Evolutionary conservation across 139 green algal species (phyloP).

Genomic region (Ettlia oleoabundans): DNA sequence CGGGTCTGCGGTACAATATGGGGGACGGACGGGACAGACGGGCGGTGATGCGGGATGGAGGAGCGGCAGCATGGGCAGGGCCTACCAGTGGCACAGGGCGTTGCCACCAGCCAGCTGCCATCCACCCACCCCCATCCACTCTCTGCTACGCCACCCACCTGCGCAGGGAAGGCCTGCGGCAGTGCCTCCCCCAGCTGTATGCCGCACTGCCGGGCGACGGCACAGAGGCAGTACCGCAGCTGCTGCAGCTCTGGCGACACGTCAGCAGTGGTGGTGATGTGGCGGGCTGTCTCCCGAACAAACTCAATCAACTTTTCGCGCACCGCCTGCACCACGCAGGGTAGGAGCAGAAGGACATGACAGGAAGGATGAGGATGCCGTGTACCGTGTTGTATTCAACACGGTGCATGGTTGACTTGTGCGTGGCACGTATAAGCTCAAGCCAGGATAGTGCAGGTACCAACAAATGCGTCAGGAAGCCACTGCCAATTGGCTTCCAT

Average conservation of each 20-base stretch:
- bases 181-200: conserved; percentile 29
- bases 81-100: too few species aligned
- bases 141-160: neutral
- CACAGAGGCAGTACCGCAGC: conserved; percentile 73
- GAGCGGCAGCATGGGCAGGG: neutral
- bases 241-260: conserved; percentile 54
- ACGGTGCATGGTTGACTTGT: too few species aligned
- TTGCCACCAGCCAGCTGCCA: too few species aligned
- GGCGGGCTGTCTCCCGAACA: conserved; percentile 61
- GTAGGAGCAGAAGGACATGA: neutral
- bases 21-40: neutral
- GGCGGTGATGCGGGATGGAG: neutral
- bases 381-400: too few species aligned
- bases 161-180: conserved; percentile 37
- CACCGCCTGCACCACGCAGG: conserved; percentile 32
- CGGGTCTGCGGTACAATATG: conserved; percentile 24
- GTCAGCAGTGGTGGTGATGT: conserved; percentile 49
- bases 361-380: too few species aligned
- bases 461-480: too few species aligned
- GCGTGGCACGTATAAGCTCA: too few species aligned
- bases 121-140: too few species aligned
- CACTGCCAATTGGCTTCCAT: too few species aligned
- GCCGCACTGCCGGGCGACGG: conserved; percentile 47
- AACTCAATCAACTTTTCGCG: conserved; percentile 69
- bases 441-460: too few species aligned